These are phyloP conservation scores for Phialophora expanda DNA, from an alignment of 2,329 filamentous ascomycete species.

Conservation along the genomic window DNA sequence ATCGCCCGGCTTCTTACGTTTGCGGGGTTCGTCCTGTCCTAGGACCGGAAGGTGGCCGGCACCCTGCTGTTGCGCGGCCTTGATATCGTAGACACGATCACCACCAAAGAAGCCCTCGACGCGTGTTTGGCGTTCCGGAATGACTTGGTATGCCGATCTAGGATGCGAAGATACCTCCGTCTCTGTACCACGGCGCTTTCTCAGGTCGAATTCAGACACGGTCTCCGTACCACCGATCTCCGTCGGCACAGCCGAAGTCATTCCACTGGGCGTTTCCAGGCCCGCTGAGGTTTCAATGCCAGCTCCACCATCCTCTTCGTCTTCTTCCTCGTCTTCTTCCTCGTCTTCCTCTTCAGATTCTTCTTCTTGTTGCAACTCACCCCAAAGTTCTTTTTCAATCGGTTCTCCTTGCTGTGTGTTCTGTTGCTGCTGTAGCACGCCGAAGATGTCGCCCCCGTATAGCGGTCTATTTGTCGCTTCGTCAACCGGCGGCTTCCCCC, in stretches of 20 bases:
- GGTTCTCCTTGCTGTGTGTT: constrained; percentile 72
- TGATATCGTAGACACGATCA: constrained; percentile 90
- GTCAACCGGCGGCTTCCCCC: constrained; percentile 93
- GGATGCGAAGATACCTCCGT: constrained; percentile 79
- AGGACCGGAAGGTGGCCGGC: constrained; percentile 69
- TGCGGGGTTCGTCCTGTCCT: constrained; percentile 76
- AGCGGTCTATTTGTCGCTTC: constrained; percentile 83
- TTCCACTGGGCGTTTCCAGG: constrained; percentile 78
- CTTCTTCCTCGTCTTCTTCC: constrained; percentile 67
- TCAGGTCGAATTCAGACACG: constrained; percentile 85
- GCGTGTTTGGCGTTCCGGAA: constrained; percentile 84
- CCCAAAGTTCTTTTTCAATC: constrained; percentile 88
- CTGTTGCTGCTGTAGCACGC: constrained; percentile 69
- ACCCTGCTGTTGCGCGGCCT: constrained; percentile 56
- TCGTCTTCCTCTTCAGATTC: constrained; percentile 71
- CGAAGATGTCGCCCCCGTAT: constrained; percentile 94
- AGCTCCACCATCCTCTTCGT: constrained; percentile 65
- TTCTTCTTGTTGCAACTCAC: constrained; percentile 80
- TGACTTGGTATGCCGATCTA: constrained; percentile 82
- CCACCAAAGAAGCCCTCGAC: constrained; percentile 95
- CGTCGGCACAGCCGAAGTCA: constrained; percentile 78
- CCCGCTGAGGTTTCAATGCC: constrained; percentile 77
- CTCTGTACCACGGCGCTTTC: constrained; percentile 85
- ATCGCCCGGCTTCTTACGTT: constrained; percentile 95
- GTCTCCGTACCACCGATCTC: constrained; percentile 78